These are phyloP conservation scores for Puccinia horiana DNA, from an alignment of 1,284 basidiomycete genomes.

Conservation along the genomic window DNA sequence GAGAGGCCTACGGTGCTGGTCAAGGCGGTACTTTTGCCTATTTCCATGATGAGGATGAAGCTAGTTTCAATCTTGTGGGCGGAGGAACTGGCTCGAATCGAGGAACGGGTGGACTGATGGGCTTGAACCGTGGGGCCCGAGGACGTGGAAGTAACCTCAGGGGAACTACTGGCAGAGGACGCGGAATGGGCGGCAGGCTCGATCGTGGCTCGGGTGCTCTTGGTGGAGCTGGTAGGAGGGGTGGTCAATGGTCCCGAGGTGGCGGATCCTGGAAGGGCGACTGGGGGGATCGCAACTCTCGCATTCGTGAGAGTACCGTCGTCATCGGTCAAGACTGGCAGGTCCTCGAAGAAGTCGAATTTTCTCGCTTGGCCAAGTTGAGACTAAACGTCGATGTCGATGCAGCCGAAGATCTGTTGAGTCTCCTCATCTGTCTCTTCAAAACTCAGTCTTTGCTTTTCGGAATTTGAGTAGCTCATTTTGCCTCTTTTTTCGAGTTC, in stretches of 20 bases:
- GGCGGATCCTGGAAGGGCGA: constrained; percentile 72
- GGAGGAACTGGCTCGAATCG: constrained; percentile 63
- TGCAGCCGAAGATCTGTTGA: constrained; percentile 78
- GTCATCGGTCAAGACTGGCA: constrained; percentile 88
- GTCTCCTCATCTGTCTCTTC: constrained; percentile 52
- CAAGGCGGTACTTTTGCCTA: constrained; percentile 77
- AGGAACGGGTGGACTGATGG: constrained; percentile 52
- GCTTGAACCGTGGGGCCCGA: constrained; percentile 52
- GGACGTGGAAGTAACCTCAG: constrained; percentile 41
- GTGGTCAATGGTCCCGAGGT: constrained; percentile 54
- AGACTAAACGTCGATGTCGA: constrained; percentile 77
- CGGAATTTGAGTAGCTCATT: background rate
- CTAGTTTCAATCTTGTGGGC: constrained; percentile 94
- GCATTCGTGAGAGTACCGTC: constrained; percentile 89
- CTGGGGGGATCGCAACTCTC: constrained; percentile 94
- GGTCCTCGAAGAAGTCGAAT: constrained; percentile 96
- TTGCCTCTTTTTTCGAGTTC: background rate
- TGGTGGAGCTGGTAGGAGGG: constrained; percentile 60
- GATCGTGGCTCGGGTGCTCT: constrained; percentile 52
- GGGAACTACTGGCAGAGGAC: constrained; percentile 49
- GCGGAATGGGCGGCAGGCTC: constrained; percentile 53
- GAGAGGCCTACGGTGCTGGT: constrained; percentile 61
- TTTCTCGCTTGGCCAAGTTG: constrained; percentile 86
- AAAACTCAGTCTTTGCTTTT: background rate
- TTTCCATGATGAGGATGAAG: constrained; percentile 98